Evolutionary conservation across 2,329 filamentous ascomycete species (phyloP), one percentile per base, ranked within the genome.

Genomic region (Fusarium proliferatum): DNA sequence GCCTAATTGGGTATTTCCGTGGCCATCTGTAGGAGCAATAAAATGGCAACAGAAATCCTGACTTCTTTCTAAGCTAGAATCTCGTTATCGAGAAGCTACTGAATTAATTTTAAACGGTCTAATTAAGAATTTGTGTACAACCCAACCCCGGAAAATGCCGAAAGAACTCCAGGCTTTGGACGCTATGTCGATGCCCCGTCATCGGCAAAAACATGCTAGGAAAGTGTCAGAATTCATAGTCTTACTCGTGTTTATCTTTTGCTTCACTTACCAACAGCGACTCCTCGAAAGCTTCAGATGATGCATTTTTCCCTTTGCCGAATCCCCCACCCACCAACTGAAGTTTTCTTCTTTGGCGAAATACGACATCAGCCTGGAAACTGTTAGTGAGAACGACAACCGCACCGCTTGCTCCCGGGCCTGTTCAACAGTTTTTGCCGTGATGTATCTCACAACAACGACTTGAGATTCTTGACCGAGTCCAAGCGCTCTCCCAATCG

Each of bases 361-460:
- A 34, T 10, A 34, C 10, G 11, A 23, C 21, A 19, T 19, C 16
- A n/a, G 30, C 30, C 48, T 51, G 5, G 0, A 3, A 5, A 9
- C 2, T 19, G 0, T 34, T 9, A 51, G 48, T 0, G 6, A n/a
- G 19, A n/a, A 30, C 1, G 0, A 23, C 0, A 23, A 2, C 0
- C 5, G 7, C 2, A 10, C 1, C 11, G 0, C 3, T 23, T 33
- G 11, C 2, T 51, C 0, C 0, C 30, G 3, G n/a, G 26, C n/a
- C n/a, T 51, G 30, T 15, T 51, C 16, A 8, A 51, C n/a, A 1
- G 48, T 51, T 2, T 34, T 34, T 7, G 28, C 2, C 4, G n/a
- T 19, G 11, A 51, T 34, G 16, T 51, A 51, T 36, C 48, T 17
- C 3, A 51, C 12, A 7, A 51, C 11, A 10, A 51, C 30, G 3